Base-by-base conservation (phyloP, 352 stramenopile species). In the Globisporangium middletonii region DNA sequence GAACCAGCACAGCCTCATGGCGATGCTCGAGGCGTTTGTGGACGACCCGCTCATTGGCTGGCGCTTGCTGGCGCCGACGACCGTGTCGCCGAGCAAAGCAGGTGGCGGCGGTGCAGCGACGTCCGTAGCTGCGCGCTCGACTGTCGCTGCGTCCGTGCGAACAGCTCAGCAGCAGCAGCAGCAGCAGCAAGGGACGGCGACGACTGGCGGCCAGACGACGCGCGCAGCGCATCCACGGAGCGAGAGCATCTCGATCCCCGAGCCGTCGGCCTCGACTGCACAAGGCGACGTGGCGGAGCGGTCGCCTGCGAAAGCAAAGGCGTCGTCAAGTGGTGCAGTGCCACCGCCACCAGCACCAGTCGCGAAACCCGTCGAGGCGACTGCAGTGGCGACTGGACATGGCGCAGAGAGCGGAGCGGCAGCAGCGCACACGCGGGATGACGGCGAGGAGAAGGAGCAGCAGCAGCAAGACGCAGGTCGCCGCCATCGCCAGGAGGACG, bases 1-100 rank as follows among this genome's bases (percentile, higher is more conserved):
- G 64, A 99, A 99, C 69, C 78, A 94, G 35, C 97, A 99, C 72
- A 98, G 88, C 60, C 68, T 99, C 16, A 98, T 99, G 73, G 94
- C 97, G 11, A 99, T 99, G 96, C 84, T 99, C 1, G 97, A 99
- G 77, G 97, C 97, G 12, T 99, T 99, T 77, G 96, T 99, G 27
- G 96, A 99, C 69, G 97, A 99, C 72, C 98, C 98, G 35, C 75
- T 99, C 2, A 99, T 99, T 55, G 97, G 89, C 50, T 99, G 96
- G 96, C 91, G 96, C 62, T 72, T 99, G 45, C 65, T 98, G 9
- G 71, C 74, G 50, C 76, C 70, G 48, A 91, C 80, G 62, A 88
- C 72, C 53, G 72, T 80, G 35, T 72, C 67, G 16, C 75, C 74
- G 9, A 86, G 70, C 45, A 59, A 55, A 49, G 58, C 58, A 49